Evolutionary conservation across 805 yeast species (phyloP), one percentile per base, ranked within the genome.

Genomic region (Priceomyces carsonii): DNA sequence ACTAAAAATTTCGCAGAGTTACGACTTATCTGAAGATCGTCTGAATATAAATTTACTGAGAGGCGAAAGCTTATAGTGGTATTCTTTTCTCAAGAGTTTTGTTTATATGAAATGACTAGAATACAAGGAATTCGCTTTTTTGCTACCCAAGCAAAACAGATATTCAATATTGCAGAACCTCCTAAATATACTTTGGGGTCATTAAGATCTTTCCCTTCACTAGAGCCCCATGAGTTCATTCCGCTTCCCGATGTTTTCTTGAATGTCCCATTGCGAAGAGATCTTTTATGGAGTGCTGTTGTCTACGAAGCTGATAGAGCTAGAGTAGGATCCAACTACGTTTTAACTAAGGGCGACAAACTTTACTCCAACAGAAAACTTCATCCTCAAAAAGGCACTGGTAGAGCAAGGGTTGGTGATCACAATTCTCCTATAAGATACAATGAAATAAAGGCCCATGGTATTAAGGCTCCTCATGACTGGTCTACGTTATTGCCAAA

Each of bases 391-490:
- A 93, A 93, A 64, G 98, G 98, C 41, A 69, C 87, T 10, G 99
- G 99, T 65, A 75, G 77, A 43, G 99, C 99, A 35, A 82, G 99
- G 72, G 83, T 79, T 36, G 99, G 99, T 69, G 97, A 90, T 63
- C 89, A 85, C 40, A 91, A 90, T 53, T 87, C 96, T 16, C 99
- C 99, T 32, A 84, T 82, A 29, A 81, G 96, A 66, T 80, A 79
- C 53, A 87, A 85, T 53, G 96, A 96, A 59, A 89, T 91, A 35
- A 73, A 82, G 50, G 97, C 98, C 0, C 78, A 83, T 51, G 96
- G 93, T 10, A 82, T 93, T 57, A 78, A 76, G 36, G 96, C 96
- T 3, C 95, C 96, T 32, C 88, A 85, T 53, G 95, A 91, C 59
- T 80, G 82, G 74, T 74, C 89, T 18, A 83, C 96, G 2, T 78